phyloP scores from a whole-genome alignment of 202 grass and related monocot genomes.

The Cymbopogon flexuosus region DNA sequence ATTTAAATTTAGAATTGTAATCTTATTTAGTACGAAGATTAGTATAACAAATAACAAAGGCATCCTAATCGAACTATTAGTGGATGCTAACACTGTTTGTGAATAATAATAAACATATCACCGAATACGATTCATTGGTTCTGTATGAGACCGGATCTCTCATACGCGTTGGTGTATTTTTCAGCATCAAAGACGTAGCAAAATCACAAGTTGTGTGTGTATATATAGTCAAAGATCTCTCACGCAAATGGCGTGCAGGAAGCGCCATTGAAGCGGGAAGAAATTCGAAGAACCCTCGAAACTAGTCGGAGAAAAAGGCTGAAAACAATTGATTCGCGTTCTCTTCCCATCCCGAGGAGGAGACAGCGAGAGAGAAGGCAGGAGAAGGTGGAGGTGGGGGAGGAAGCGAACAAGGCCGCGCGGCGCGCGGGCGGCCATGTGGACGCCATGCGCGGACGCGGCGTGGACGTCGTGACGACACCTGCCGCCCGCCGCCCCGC shows the following conservation, averaged over 20 bases:
- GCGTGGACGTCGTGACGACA: slow-evolving; percentile 59
- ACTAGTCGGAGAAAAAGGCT: neutral
- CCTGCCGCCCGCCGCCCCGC: slow-evolving; percentile 29
- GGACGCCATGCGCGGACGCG: slow-evolving; percentile 47
- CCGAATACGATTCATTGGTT: neutral
- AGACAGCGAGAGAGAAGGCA: neutral
- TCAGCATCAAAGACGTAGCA: neutral
- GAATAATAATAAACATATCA: neutral
- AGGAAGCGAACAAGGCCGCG: neutral
- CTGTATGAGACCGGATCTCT: neutral
- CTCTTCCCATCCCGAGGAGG: neutral
- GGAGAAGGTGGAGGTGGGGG: neutral
- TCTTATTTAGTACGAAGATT: too few species aligned
- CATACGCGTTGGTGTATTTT: neutral
- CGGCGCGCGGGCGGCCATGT: slow-evolving; percentile 46
- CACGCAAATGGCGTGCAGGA: neutral
- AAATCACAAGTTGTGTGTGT: neutral
- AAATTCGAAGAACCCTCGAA: slow-evolving; percentile 17
- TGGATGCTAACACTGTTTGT: neutral
- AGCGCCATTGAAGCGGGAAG: neutral
- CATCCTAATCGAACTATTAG: neutral
- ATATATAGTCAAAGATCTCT: neutral
- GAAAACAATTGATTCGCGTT: neutral
- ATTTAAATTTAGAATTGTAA: too few species aligned
- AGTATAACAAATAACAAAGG: neutral